Conservation (phyloP, 164 flowering plant genomes). For the Stephania japonica region DNA sequence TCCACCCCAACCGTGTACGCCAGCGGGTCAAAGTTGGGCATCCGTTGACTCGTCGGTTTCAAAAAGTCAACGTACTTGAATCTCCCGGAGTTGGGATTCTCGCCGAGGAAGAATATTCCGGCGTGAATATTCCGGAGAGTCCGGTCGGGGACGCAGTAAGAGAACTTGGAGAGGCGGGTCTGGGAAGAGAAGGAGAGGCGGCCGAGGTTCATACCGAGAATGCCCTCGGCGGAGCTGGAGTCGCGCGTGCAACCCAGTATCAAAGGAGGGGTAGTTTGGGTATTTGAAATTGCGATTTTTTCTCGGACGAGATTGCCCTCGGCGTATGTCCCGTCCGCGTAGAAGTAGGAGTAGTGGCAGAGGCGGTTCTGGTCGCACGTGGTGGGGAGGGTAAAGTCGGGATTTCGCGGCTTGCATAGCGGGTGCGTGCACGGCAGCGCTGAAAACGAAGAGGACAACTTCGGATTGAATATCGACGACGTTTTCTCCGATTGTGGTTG, state of each 20-base stretch:
- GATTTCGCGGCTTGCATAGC: conserved; percentile 55
- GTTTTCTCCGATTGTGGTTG: conserved; percentile 1
- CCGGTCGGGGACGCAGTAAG: conserved; percentile 55
- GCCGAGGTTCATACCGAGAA: conserved; percentile 78
- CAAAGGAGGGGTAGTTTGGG: conserved; percentile 50
- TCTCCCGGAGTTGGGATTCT: conserved; percentile 44
- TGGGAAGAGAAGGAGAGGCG: conserved; percentile 64
- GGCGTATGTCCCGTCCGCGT: conserved; percentile 74
- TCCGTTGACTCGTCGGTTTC: conserved; percentile 36
- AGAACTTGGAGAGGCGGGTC: conserved; percentile 47
- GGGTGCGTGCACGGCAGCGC: conserved; percentile 62
- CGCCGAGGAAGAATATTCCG: conserved; percentile 54
- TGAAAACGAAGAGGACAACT: conserved; percentile 78
- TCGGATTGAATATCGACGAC: conserved; percentile 51
- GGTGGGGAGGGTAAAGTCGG: conserved; percentile 75
- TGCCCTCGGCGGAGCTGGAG: conserved; percentile 50
- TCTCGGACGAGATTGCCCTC: conserved; percentile 81
- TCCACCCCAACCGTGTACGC: conserved; percentile 57
- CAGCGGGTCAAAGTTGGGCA: conserved; percentile 54
- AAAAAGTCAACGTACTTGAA: conserved; percentile 40
- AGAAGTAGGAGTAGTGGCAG: conserved; percentile 81
- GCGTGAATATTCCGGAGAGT: conserved; percentile 14
- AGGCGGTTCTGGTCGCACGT: conserved; percentile 58
- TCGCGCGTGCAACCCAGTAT: conserved; percentile 57
- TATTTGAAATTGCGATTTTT: conserved; percentile 34